Evolutionary conservation across 2,329 filamentous ascomycete species (phyloP).

Genomic region (Mycogone perniciosa): DNA sequence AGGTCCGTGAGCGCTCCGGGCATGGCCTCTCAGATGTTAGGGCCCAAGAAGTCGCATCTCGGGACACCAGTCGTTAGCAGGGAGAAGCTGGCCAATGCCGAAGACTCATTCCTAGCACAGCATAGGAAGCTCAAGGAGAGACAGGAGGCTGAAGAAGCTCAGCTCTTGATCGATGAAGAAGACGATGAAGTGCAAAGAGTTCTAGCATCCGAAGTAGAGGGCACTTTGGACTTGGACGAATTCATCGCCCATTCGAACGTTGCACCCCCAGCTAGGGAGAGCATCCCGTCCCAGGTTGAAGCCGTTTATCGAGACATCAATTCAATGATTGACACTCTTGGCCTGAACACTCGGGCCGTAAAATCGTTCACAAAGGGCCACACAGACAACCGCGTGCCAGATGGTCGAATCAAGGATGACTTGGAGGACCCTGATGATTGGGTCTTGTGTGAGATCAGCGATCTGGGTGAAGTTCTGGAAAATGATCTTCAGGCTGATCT

Average conservation of each 20-base stretch:
- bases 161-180: constrained; percentile 59
- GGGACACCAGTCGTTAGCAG: constrained; percentile 35
- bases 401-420: constrained; percentile 56
- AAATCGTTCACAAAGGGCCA: constrained; percentile 63
- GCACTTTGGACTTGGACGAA: constrained; percentile 57
- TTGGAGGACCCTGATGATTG: constrained; percentile 64
- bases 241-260: constrained; percentile 60
- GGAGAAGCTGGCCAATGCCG: constrained; percentile 27
- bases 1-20: constrained; percentile 57
- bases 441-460: constrained; percentile 68
- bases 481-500: constrained; percentile 58
- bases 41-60: constrained; percentile 31
- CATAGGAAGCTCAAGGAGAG: constrained; percentile 47
- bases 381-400: constrained; percentile 44
- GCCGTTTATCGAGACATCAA: constrained; percentile 74
- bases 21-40: constrained; percentile 49
- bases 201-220: constrained; percentile 53
- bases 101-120: constrained; percentile 44
- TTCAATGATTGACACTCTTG: constrained; percentile 89
- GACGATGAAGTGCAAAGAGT: constrained; percentile 61
- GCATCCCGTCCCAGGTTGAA: constrained; percentile 57
- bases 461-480: constrained; percentile 59
- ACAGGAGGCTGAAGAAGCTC: constrained; percentile 51
- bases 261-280: constrained; percentile 47
- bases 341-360: constrained; percentile 70